Base-by-base conservation (phyloP, 169 alveolate genomes). In the Cyclospora cayetanensis region DNA sequence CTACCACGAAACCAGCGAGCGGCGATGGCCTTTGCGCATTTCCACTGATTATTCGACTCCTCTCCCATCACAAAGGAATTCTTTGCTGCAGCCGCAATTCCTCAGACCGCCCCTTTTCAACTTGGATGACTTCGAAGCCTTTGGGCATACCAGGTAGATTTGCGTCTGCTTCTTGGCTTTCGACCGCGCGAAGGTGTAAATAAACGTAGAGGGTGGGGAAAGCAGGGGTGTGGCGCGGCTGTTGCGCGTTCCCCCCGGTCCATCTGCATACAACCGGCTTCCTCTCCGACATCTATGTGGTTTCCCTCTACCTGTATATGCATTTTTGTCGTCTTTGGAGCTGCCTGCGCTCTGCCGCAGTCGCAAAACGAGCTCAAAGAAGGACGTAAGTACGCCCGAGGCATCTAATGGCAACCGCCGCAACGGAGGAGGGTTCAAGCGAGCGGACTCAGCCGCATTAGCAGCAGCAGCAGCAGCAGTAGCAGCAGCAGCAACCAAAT, bases 1-100 rank as follows among this genome's bases (percentile, higher is more conserved):
- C 92, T 94, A 83, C 85, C 96, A 94, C 76, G 89, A 93, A 27
- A 82, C 91, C 27, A 63, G 90, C 31, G 94, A 94, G 85, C 82
- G 93, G 43, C 85, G 96, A 29, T 55, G 80, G 27, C 93, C 91
- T 20, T 55, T 87, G 29, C 35, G 87, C 15, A 65, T 63, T 4
- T 7, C 68, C 27, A 77, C 68, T 2, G 43, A 46, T 27, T 90
- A 90, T 60, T 7, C 65, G 20, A 4, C 43, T 34, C 94, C 86
- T 5, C 91, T 90, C 11, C 83, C 91, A 29, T 37, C 35, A 22
- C 52, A 35, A 31, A 46, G 60, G 50, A 66, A 22, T 37, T 31
- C 66, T 11, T 37, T 37, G 2, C 83, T 90, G 60, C 93, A 90
- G 65, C 76, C 91, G 37, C 87, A 42, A 66, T 46, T 90, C 29